Percentiles rank a stretch among this genome's conserved stretches.
Conservation (phyloP, 2,329 filamentous ascomycete species). For the Juglanconis oblonga region DNA sequence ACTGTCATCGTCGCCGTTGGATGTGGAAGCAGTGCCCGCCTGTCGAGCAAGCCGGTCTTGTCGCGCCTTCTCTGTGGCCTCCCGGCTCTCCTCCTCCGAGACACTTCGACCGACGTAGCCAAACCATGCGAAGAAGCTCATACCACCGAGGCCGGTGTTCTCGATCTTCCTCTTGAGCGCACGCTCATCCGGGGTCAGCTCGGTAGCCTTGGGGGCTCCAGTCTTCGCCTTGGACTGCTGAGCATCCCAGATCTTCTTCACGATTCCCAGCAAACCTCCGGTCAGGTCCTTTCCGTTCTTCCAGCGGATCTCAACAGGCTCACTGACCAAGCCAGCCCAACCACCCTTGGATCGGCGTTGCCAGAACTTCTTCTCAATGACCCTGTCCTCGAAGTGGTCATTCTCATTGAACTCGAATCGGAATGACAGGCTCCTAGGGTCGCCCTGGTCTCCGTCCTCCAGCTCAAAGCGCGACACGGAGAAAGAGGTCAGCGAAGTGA, state of each 20-base stretch:
- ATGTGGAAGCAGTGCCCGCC: conserved; percentile 40
- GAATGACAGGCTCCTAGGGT: conserved; percentile 77
- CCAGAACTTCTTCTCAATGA: conserved; percentile 90
- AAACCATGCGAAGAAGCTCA: conserved; percentile 89
- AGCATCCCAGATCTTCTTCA: conserved; percentile 66
- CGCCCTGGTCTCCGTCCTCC: conserved; percentile 57
- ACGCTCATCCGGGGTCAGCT: conserved; percentile 46
- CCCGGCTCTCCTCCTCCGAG: conserved; percentile 67
- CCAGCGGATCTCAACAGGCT: conserved; percentile 87
- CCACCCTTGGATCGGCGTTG: conserved; percentile 67
- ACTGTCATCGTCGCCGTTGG: conserved; percentile 43
- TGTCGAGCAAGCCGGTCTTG: conserved; percentile 48
- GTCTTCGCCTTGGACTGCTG: conserved; percentile 41
- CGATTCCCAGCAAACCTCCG: conserved; percentile 72
- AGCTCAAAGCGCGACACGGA: conserved; percentile 80
- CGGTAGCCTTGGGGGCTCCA: conserved; percentile 28
- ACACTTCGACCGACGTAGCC: conserved; percentile 71
- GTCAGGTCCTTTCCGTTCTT: conserved; percentile 84
- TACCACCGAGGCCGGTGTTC: conserved; percentile 58
- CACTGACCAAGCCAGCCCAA: conserved; percentile 77
- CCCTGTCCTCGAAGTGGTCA: conserved; percentile 73
- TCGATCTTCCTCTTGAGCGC: conserved; percentile 54
- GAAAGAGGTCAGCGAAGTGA: conserved; percentile 64
- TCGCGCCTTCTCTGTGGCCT: conserved; percentile 59
- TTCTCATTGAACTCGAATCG: conserved; percentile 78